Conservation (phyloP, 2,329 filamentous ascomycete genomes). For the Cylindrodendrum hubeiense region DNA sequence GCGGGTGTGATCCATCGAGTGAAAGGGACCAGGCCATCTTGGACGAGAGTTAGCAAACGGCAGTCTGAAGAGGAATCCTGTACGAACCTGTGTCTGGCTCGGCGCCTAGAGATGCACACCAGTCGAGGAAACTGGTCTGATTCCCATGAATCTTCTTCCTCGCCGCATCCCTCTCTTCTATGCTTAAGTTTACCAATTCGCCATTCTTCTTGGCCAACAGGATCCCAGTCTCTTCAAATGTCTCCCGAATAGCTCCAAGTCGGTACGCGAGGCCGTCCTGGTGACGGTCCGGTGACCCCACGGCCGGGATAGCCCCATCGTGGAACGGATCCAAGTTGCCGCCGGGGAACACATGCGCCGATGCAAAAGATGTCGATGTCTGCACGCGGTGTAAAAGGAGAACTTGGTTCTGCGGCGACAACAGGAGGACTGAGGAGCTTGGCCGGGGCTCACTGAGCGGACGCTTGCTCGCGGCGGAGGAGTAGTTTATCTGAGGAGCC, state of each 20-base stretch:
- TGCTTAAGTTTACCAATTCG: slow-evolving; percentile 70
- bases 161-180: slow-evolving; percentile 72
- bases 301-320: slow-evolving; percentile 70
- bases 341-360: slow-evolving; percentile 95
- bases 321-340: slow-evolving; percentile 84
- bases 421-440: slow-evolving; percentile 82
- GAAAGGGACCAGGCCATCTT: slow-evolving; percentile 80
- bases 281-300: slow-evolving; percentile 69
- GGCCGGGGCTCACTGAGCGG: slow-evolving; percentile 64
- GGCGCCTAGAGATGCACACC: slow-evolving; percentile 68
- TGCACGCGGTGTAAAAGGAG: slow-evolving; percentile 88
- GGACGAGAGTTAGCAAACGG: slow-evolving; percentile 20
- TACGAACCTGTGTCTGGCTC: slow-evolving; percentile 73
- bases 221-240: slow-evolving; percentile 95
- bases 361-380: slow-evolving; percentile 86
- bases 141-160: slow-evolving; percentile 77
- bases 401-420: slow-evolving; percentile 89
- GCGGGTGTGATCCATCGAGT: slow-evolving; percentile 92
- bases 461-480: slow-evolving; percentile 39
- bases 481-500: slow-evolving; percentile 29
- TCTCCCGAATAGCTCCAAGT: slow-evolving; percentile 88
- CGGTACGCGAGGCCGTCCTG: slow-evolving; percentile 80
- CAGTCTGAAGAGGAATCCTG: background rate
- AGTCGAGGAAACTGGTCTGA: slow-evolving; percentile 74
- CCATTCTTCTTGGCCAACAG: slow-evolving; percentile 73